Conservation (phyloP, 2,329 filamentous ascomycete species). For the Colletotrichum zoysiae region DNA sequence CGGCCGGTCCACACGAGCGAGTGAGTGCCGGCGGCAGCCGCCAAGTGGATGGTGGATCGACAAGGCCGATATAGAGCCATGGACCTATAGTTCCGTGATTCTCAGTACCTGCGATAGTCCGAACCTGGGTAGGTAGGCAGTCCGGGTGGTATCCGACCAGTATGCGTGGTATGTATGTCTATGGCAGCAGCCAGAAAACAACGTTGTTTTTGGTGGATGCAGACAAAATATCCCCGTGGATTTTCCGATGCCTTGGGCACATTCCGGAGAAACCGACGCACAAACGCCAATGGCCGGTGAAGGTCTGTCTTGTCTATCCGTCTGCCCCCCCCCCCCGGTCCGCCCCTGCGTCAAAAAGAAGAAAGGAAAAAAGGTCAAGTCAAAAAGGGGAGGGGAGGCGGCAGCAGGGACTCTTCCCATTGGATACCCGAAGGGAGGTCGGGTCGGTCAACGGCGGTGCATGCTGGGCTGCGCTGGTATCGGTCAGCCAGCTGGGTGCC, state of each 20-base stretch:
- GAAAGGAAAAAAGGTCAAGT: background rate
- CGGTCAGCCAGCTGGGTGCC: background rate
- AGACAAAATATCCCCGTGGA: background rate
- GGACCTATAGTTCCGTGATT: background rate
- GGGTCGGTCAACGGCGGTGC: background rate
- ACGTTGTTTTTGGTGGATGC: constrained; percentile 8
- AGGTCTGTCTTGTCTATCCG: too few species aligned
- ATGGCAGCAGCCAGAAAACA: background rate
- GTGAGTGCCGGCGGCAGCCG: background rate
- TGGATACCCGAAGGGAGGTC: too few species aligned
- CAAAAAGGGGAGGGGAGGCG: background rate
- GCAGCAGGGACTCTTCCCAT: background rate
- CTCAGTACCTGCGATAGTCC: too few species aligned
- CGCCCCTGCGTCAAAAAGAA: background rate
- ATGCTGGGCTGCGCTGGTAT: too few species aligned
- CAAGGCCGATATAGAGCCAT: background rate
- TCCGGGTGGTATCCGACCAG: background rate
- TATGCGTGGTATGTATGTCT: background rate
- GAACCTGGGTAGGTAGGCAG: too few species aligned
- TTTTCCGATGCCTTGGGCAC: background rate
- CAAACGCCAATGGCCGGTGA: constrained; percentile 1
- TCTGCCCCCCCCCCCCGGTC: background rate
- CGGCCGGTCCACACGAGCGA: background rate
- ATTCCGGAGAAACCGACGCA: constrained; percentile 4
- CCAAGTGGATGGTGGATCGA: background rate